Percentiles rank a stretch among this genome's conserved stretches.
Conservation (phyloP, 768 basidiomycete species). For the Lentinula aciculospora region DNA sequence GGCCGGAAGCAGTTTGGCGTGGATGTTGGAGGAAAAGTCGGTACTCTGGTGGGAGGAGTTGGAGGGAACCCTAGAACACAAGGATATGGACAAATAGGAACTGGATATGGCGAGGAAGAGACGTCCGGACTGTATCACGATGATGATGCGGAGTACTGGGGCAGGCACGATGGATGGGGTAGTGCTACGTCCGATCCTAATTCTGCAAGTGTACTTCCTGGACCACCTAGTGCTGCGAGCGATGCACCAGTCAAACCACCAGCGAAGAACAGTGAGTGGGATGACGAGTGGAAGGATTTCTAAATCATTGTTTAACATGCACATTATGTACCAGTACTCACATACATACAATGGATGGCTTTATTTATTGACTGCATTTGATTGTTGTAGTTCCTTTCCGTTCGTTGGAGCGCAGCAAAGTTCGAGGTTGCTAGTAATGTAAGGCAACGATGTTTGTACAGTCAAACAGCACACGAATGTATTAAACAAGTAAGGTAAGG, state of each 20-base stretch:
- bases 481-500: background rate
- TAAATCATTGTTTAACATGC: slow-evolving; percentile 23
- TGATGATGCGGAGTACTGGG: slow-evolving; percentile 57
- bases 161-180: slow-evolving; percentile 4
- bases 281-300: slow-evolving; percentile 82
- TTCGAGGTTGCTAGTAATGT: background rate
- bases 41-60: slow-evolving; percentile 61
- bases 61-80: slow-evolving; percentile 50
- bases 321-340: background rate
- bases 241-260: slow-evolving; percentile 21
- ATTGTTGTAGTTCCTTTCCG: background rate
- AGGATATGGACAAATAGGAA: slow-evolving; percentile 44
- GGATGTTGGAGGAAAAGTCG: slow-evolving; percentile 77
- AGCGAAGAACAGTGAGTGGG: slow-evolving; percentile 58
- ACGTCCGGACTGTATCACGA: slow-evolving; percentile 58
- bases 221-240: slow-evolving; percentile 10
- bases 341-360: background rate
- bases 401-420: background rate
- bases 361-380: background rate
- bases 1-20: slow-evolving; percentile 73
- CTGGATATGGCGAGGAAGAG: slow-evolving; percentile 42
- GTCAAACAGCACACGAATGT: background rate
- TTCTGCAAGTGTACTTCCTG: slow-evolving; percentile 13
- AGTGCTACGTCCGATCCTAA: slow-evolving; percentile 10
- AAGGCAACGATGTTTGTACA: background rate